Conservation (phyloP, 768 basidiomycete genomes). For the Chlorophyllum brunneum region DNA sequence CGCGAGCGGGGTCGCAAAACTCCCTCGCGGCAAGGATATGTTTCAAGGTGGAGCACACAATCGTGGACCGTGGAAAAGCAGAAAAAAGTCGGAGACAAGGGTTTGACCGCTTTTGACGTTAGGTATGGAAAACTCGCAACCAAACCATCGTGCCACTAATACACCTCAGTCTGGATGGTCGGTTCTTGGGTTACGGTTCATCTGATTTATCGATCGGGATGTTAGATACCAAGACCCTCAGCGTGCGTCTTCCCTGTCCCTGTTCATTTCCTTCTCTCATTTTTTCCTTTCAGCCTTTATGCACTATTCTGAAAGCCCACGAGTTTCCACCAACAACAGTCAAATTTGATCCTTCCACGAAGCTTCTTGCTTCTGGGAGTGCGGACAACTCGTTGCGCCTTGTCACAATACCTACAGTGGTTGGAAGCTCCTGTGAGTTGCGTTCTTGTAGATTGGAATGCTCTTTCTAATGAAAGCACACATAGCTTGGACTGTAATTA, state of each 20-base stretch:
- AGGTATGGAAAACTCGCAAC: constrained; percentile 49
- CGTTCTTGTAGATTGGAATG: not conserved
- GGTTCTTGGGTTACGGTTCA: constrained; percentile 78
- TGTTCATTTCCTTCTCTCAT: not conserved
- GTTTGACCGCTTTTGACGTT: constrained; percentile 83
- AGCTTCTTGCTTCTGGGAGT: constrained; percentile 83
- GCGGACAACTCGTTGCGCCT: constrained; percentile 86
- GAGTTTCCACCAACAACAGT: constrained; percentile 91
- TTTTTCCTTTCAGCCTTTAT: constrained; percentile 57
- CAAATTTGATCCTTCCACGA: constrained; percentile 80
- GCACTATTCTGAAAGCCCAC: constrained; percentile 89
- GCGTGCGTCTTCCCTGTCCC: constrained; percentile 43
- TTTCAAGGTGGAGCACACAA: constrained; percentile 70
- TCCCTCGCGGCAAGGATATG: constrained; percentile 54
- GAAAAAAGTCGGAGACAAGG: constrained; percentile 73
- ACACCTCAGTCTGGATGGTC: constrained; percentile 66
- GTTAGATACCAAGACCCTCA: constrained; percentile 72
- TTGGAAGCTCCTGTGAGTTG: constrained; percentile 51
- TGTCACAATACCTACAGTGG: constrained; percentile 37
- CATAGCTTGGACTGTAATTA: constrained; percentile 34
- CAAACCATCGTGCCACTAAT: not conserved
- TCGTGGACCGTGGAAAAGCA: constrained; percentile 64
- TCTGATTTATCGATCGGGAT: constrained; percentile 86
- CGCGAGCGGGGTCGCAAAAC: constrained; percentile 52
- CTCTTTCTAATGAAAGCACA: constrained; percentile 11